phyloP scores from a whole-genome alignment of 2,329 filamentous ascomycete genomes.

The Arthrobotrys pseudoclavata region DNA sequence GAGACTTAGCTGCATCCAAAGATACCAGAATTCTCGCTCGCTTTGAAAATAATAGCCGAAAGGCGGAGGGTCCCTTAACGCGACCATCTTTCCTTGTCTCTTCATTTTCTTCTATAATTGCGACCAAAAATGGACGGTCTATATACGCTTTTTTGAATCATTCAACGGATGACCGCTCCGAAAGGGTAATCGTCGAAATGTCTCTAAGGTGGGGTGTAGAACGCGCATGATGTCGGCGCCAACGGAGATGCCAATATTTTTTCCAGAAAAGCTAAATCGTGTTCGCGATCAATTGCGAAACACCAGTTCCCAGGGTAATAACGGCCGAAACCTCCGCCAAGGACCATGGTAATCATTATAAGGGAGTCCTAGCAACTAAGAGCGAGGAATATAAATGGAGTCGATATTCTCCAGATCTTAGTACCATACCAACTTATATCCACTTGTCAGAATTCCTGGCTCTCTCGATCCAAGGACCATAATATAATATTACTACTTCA shows the following conservation, averaged over 20 bases:
- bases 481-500: not conserved
- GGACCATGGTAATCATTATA: slow-evolving; percentile 27
- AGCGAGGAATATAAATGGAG: slow-evolving; percentile 31
- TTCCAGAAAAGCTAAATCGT: slow-evolving; percentile 2
- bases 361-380: slow-evolving; percentile 1
- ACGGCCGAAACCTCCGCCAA: slow-evolving; percentile 16
- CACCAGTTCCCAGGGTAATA: slow-evolving; percentile 6
- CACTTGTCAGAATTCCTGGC: not conserved
- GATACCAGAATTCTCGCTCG: slow-evolving; percentile 23
- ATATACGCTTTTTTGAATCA: not conserved
- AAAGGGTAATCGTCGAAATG: not conserved
- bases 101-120: not conserved
- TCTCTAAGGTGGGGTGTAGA: not conserved
- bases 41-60: slow-evolving; percentile 19
- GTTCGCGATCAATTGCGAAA: slow-evolving; percentile 4
- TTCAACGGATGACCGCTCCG: slow-evolving; percentile 11
- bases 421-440: not conserved
- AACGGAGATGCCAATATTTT: slow-evolving; percentile 13
- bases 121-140: not conserved
- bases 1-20: not conserved
- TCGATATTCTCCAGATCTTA: not conserved
- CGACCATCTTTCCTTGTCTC: not conserved
- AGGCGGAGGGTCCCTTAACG: not conserved
- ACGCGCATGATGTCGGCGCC: not conserved
- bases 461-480: not conserved